Evolutionary conservation across 306 rosid genomes (phyloP), one percentile per base, ranked within the genome.

Genomic region (Lablab purpureus): DNA sequence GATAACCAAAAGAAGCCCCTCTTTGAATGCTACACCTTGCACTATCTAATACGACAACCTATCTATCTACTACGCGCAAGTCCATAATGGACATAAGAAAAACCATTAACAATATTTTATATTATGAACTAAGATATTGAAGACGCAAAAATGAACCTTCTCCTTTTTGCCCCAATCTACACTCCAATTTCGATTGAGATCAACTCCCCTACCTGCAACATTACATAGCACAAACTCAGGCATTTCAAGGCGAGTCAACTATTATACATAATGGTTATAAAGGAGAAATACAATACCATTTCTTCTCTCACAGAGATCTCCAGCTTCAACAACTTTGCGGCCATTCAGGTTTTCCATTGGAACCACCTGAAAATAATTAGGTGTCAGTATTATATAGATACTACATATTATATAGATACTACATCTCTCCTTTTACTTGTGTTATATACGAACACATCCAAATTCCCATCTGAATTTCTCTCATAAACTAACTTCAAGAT

Each of bases 101-200:
- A 32, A 58, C 64, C 71, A 56, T 36, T 59, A 30, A 41, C 67
- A 52, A 58, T 36, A 18, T 41, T 17, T 47, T 12, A 28, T 18
- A 55, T 27, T 37, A 62, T 69, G 22, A 30, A 65, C 34, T 23
- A 8, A 56, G 30, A 63, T 58, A 67, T 76, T 67, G 72, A 21
- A 69, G 68, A 78, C 6, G 25, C 47, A 63, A 71, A n/a, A 18
- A 83, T 15, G 11, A 50, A 95, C 99, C 99, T 93, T 91, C 84
- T 93, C 99, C 82, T 96, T 96, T 87, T 96, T 91, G 67, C 99
- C 99, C 99, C 99, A 96, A 82, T 96, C 99, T 56, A 96, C 97
- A 55, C 98, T 91, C 99, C 99, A 96, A 76, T 96, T 96, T 52
- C 99, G 89, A 81, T 96, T 96, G 82, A 93, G 94, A 93, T 96